Base-by-base conservation (phyloP, 2,329 filamentous ascomycete species). In the Zarea fungicola region DNA sequence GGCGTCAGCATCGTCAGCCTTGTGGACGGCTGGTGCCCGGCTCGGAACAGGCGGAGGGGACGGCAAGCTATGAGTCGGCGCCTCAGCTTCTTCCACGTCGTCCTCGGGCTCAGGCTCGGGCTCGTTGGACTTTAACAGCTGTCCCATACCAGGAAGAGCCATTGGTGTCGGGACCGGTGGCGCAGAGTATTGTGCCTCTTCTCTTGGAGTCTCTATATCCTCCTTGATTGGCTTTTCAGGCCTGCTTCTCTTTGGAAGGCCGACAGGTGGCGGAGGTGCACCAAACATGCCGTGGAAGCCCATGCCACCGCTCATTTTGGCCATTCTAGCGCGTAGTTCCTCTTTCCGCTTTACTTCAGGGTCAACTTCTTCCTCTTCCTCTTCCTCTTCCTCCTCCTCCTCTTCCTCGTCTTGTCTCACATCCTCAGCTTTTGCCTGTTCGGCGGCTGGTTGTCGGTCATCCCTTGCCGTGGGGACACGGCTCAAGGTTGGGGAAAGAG, bases 221-320 rank as follows among this genome's bases (percentile, higher is more conserved):
- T 71, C 32, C 64, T 57, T 6, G 56, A 22, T 13, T 4, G 48
- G 14, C 35, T 50, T 45, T 14, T 50, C 48, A 9, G 67, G 58
- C 40, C 65, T 60, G 4, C 66, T 60, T 61, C 78, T 79, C 64
- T 82, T 83, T 66, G 83, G 83, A 62, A 71, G 62, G n/a, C 69
- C 66, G 21, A 85, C 77, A 14, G 83, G 78, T 64, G 89, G 80
- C 52, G 81, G 82, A 29, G 84, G 81, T 18, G 80, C 78, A 16
- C 88, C 89, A 65, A 95, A 95, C 83, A 97, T 93, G 59, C 89
- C 89, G 63, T 89, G 83, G 85, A 97, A 95, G 40, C 89, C 89
- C 89, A 96, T 96, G 19, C 92, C 92, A 48, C 92, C 92, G 57
- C 92, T 95, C 86, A 99, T 93, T 70, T 96, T 96, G 39, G 93